These are phyloP conservation scores for Fonsecaea monophora DNA, from an alignment of 2,329 filamentous ascomycete genomes.

Conservation along the genomic window DNA sequence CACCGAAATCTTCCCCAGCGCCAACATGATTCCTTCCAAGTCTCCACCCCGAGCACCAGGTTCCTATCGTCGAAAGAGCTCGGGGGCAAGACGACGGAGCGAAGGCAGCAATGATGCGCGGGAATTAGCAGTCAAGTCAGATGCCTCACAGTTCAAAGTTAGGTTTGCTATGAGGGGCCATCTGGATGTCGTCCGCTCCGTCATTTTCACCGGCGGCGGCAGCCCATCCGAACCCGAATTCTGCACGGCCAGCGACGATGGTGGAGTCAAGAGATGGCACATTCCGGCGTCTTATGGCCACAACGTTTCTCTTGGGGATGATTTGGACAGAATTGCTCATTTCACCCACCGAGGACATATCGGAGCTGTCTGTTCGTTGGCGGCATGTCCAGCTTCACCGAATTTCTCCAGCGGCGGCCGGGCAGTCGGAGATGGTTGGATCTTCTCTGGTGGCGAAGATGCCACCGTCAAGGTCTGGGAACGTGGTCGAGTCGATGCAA, in stretches of 20 bases:
- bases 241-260: constrained; percentile 93
- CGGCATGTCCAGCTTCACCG: constrained; percentile 84
- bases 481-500: constrained; percentile 89
- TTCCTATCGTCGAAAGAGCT: constrained; percentile 80
- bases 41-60: constrained; percentile 71
- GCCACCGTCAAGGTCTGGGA: constrained; percentile 95
- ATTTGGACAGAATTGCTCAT: constrained; percentile 89
- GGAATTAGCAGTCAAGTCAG: constrained; percentile 62
- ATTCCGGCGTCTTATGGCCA: constrained; percentile 74
- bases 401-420: constrained; percentile 89
- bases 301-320: constrained; percentile 66
- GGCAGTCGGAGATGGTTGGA: constrained; percentile 92
- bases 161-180: constrained; percentile 91
- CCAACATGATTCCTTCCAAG: constrained; percentile 77
- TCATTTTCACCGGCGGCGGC: constrained; percentile 96
- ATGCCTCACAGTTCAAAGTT: constrained; percentile 84
- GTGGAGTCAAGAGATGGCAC: constrained; percentile 95
- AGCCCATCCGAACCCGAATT: constrained; percentile 96
- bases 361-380: constrained; percentile 85
- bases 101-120: constrained; percentile 69
- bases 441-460: constrained; percentile 96
- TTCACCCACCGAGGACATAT: constrained; percentile 94
- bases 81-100: constrained; percentile 70
- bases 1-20: constrained; percentile 83
- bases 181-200: constrained; percentile 88